Conservation (phyloP, 129 eudicot genomes). For the Centrapalus pauciflorus region DNA sequence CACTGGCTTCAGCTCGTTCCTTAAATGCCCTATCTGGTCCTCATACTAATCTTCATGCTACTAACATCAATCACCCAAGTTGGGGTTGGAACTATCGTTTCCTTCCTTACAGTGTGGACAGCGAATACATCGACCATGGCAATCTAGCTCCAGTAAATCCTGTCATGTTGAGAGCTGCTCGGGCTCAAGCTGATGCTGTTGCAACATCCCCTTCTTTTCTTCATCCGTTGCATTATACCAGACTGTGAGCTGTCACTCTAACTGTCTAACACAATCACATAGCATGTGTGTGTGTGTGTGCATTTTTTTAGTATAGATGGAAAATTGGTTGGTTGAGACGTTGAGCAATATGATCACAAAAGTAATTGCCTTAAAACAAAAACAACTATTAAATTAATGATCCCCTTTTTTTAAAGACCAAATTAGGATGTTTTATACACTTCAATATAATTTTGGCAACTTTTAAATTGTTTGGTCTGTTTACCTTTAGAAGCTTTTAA, state of each 20-base stretch:
- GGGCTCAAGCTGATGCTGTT: constrained; percentile 22
- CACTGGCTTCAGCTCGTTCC: constrained; percentile 32
- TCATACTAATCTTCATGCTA: constrained; percentile 19
- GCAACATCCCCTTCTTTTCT: constrained; percentile 31
- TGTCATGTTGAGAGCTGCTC: constrained; percentile 29
- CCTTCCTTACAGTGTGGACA: constrained; percentile 33
- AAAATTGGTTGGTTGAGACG: no score
- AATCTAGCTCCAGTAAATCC: constrained; percentile 28
- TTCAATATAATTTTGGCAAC: no score
- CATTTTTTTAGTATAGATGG: no score
- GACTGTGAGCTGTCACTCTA: constrained; percentile 27
- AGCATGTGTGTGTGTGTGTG: neutral
- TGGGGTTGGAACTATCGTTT: constrained; percentile 49
- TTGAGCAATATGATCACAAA: no score
- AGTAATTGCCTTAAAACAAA: no score
- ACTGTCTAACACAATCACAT: neutral
- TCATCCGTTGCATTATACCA: constrained; percentile 36
- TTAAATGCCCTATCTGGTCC: constrained; percentile 35
- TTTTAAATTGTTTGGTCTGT: no score
- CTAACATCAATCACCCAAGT: constrained; percentile 28
- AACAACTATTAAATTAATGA: no score
- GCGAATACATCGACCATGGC: constrained; percentile 23
- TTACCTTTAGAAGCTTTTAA: no score
- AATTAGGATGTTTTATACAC: no score
- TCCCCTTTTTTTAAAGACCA: no score